phyloP scores from a whole-genome alignment of 768 basidiomycete species.

The Termitomyces sp. region DNA sequence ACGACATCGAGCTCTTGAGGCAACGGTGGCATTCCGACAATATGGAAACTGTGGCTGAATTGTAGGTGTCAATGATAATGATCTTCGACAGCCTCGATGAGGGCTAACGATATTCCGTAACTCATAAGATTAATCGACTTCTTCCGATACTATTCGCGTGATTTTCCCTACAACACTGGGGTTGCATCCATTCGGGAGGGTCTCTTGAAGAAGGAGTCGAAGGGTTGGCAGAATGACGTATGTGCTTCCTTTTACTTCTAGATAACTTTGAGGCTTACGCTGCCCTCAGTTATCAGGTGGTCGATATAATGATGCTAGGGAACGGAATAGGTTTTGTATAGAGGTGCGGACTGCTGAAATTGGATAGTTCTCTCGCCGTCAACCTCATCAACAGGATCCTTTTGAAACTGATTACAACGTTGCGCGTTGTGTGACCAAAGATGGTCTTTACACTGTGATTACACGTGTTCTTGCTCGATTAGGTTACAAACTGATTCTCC shows the following conservation, averaged over 20 bases:
- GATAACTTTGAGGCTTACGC: conserved; percentile 7
- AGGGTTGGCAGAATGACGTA: conserved; percentile 95
- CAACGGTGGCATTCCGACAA: conserved; percentile 95
- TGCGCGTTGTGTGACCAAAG: conserved; percentile 92
- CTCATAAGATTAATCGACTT: conserved; percentile 85
- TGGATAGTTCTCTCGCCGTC: neutral
- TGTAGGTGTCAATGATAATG: conserved; percentile 49
- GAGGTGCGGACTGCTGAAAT: conserved; percentile 52
- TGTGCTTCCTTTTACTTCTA: conserved; percentile 22
- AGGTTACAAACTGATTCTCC: conserved; percentile 10
- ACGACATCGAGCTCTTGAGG: conserved; percentile 90
- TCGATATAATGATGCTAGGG: conserved; percentile 69
- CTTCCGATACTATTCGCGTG: conserved; percentile 93
- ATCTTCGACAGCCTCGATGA: neutral
- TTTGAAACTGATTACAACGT: conserved; percentile 98
- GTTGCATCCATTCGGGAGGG: conserved; percentile 92
- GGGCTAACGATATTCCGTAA: neutral
- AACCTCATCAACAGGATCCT: conserved; percentile 70
- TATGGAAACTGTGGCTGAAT: conserved; percentile 86
- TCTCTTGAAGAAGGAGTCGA: conserved; percentile 82
- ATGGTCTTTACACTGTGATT: conserved; percentile 89
- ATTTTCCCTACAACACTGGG: conserved; percentile 88
- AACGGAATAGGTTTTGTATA: conserved; percentile 93
- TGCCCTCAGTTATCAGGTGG: conserved; percentile 41
- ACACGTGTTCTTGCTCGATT: conserved; percentile 19